These are phyloP conservation scores for Leccinum barrowsii DNA, from an alignment of 768 basidiomycete genomes.

Conservation along the genomic window DNA sequence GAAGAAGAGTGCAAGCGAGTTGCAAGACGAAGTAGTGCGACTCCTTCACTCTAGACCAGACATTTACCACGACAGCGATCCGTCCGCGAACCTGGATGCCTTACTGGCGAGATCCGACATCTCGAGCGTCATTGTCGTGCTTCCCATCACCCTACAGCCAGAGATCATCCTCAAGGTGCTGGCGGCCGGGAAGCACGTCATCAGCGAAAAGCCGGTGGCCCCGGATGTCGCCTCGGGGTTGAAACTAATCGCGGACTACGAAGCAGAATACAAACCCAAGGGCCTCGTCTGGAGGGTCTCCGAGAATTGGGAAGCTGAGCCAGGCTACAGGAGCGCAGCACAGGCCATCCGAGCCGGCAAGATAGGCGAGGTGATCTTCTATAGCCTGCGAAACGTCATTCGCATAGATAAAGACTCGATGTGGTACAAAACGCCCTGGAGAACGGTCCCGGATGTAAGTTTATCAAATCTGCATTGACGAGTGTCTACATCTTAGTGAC, in stretches of 20 bases:
- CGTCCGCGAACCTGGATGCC: conserved; percentile 46
- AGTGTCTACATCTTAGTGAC: not conserved
- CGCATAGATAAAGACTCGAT: conserved; percentile 59
- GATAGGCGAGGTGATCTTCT: conserved; percentile 71
- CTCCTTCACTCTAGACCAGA: conserved; percentile 40
- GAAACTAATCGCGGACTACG: conserved; percentile 63
- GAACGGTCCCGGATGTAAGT: conserved; percentile 75
- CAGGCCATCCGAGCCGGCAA: conserved; percentile 52
- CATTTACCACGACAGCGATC: conserved; percentile 55
- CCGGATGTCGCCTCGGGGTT: conserved; percentile 63
- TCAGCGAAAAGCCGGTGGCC: conserved; percentile 87
- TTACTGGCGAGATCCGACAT: conserved; percentile 71
- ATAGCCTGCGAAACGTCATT: conserved; percentile 51
- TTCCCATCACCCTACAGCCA: conserved; percentile 78
- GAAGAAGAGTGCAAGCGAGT: conserved; percentile 49
- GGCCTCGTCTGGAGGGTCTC: conserved; percentile 79
- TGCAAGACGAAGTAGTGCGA: conserved; percentile 45
- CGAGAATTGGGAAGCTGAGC: conserved; percentile 73
- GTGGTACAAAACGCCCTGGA: conserved; percentile 83
- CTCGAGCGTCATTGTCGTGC: conserved; percentile 64
- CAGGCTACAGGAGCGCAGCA: conserved; percentile 43
- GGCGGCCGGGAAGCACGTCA: conserved; percentile 79
- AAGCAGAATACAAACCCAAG: conserved; percentile 58
- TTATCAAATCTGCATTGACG: not conserved
- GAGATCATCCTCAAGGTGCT: conserved; percentile 58